phyloP scores from a whole-genome alignment of 495 filamentous ascomycete genomes.

The Pseudevernia furfuracea region DNA sequence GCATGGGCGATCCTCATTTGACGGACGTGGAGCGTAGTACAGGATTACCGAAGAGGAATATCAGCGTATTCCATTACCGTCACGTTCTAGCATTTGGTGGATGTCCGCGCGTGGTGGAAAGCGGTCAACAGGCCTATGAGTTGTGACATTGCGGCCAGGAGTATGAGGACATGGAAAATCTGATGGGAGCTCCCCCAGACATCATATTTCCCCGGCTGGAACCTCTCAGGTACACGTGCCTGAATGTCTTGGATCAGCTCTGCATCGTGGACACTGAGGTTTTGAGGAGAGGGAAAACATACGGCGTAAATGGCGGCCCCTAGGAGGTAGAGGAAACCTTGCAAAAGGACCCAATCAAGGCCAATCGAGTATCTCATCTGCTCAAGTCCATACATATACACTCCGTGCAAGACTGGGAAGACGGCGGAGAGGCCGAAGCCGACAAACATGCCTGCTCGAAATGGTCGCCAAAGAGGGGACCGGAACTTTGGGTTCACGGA shows the following conservation, averaged over 20 bases:
- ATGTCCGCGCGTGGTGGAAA: constrained; percentile 40
- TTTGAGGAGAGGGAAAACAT: constrained; percentile 24
- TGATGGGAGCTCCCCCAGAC: constrained; percentile 57
- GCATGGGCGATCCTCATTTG: neutral
- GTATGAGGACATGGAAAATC: constrained; percentile 57
- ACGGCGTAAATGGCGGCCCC: constrained; percentile 80
- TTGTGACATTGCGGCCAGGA: constrained; percentile 52
- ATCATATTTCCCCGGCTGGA: constrained; percentile 49
- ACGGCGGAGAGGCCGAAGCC: constrained; percentile 77
- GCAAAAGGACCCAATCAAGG: constrained; percentile 68
- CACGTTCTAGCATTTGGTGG: constrained; percentile 1
- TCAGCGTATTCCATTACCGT: neutral
- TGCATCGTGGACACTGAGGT: neutral
- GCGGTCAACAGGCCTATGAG: constrained; percentile 50
- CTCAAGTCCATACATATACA: constrained; percentile 51
- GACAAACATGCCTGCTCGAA: constrained; percentile 87
- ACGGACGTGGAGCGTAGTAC: neutral
- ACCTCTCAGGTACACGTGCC: constrained; percentile 46
- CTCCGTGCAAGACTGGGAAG: constrained; percentile 69
- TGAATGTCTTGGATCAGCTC: neutral
- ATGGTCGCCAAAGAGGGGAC: constrained; percentile 71
- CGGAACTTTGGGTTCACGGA: constrained; percentile 74
- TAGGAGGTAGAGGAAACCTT: constrained; percentile 77
- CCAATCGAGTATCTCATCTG: constrained; percentile 65
- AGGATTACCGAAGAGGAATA: neutral